Evolutionary conservation across 208 protist genomes (phyloP).

Genomic region (Trypanosoma boissoni): DNA sequence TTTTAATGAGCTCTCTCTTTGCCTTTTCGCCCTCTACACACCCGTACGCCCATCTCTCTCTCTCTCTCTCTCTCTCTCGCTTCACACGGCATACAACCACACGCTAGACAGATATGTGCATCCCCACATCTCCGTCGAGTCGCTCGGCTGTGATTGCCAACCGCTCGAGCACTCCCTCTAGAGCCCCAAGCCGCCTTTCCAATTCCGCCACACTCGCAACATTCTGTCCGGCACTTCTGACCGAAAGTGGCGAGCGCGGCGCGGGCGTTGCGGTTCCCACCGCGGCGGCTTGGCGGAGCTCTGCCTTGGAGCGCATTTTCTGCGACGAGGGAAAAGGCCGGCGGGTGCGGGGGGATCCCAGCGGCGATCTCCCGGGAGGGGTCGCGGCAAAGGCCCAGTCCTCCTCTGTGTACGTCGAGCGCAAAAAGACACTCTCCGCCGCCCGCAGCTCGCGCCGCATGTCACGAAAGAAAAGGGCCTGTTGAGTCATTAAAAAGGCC

Average conservation of each 20-base stretch:
- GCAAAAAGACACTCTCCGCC: slow-evolving; percentile 42
- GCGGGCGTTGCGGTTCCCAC: background rate
- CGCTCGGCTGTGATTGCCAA: slow-evolving; percentile 1
- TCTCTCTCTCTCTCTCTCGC: too few species aligned
- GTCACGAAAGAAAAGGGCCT: slow-evolving; percentile 41
- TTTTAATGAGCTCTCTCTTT: too few species aligned
- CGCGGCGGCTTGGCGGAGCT: background rate
- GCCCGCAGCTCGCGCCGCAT: slow-evolving; percentile 40
- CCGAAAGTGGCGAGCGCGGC: background rate
- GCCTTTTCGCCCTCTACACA: too few species aligned
- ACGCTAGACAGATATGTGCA: background rate
- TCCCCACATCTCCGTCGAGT: background rate
- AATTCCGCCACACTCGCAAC: slow-evolving; percentile 2
- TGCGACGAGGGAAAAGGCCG: slow-evolving; percentile 47
- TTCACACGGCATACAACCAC: slow-evolving; percentile 4
- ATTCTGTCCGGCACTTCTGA: background rate
- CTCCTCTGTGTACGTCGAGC: slow-evolving; percentile 41
- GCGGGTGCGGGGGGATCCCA: slow-evolving; percentile 6
- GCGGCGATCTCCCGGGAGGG: slow-evolving; percentile 26
- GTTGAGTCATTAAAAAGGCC: slow-evolving; percentile 49
- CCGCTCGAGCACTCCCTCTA: slow-evolving; percentile 8
- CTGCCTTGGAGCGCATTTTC: slow-evolving; percentile 34
- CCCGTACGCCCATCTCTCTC: too few species aligned
- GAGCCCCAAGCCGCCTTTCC: slow-evolving; percentile 6
- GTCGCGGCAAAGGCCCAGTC: slow-evolving; percentile 24